Base-by-base conservation (phyloP, 2,329 filamentous ascomycete species). In the Sarocladium strictum region DNA sequence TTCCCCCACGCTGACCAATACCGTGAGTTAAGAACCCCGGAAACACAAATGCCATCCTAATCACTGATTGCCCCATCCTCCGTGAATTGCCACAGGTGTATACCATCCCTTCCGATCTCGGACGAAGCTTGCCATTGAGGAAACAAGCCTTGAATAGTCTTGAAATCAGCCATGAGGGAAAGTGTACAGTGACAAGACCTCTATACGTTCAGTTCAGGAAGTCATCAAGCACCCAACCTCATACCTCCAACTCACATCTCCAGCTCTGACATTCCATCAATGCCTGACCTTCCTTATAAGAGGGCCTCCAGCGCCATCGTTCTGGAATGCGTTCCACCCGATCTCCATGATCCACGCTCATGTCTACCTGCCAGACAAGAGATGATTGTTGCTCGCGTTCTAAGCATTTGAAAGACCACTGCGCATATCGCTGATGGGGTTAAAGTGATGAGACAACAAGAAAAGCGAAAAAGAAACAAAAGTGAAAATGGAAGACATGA, bases 371-470 rank as follows among this genome's bases (percentile, higher is more conserved):
- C 24, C 43, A 24, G 38, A 43, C 7, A 17, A 21, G 38, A 43
- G 38, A 43, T 43, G 38, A 43, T 43, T 43, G 38, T 43, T 43
- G 38, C 19, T 21, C 6, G 17, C 38, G 19, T 43, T 43, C 38
- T 43, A 43, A 58, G 58, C 49, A 56, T 49, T 33, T 58, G 47
- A 26, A 53, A 53, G 51, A 38, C 53, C 51, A 38, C 35, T 19
- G 32, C 52, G 27, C 26, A 29, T 35, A 33, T 43, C 49, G 40
- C 45, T 53, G 23, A 12, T 47, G 23, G 24, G 23, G 29, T 7
- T 12, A 32, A 40, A 15, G 37, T 19, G 17, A 40, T 19, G n/a
- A n/a, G n/a, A n/a, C 11, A 26, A 32, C 5, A 32, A 19, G 3
- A 14, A 14, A 21, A 33, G 11, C 15, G 17, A 21, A 14, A 33